Conservation (phyloP, 2,329 filamentous ascomycete species). For the Ophiostoma quercus region DNA sequence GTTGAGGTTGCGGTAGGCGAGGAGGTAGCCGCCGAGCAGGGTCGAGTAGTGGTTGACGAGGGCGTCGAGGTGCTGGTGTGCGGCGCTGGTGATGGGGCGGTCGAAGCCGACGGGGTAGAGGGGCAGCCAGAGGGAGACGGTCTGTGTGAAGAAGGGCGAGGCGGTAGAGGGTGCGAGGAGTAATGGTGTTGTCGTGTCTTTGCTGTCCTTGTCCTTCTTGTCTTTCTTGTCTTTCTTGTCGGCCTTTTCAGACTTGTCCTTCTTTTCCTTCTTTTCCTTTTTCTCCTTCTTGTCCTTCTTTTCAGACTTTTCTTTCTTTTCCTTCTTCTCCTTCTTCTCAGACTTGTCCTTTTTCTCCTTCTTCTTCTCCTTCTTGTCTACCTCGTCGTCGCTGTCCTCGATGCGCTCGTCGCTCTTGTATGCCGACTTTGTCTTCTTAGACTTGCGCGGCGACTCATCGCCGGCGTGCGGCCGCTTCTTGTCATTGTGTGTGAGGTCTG, state of each 20-base stretch:
- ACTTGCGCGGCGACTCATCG: constrained; percentile 20
- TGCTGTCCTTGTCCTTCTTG: too few species aligned
- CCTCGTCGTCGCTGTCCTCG: constrained; percentile 12
- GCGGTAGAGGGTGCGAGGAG: constrained; percentile 1
- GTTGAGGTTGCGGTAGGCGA: constrained; percentile 65
- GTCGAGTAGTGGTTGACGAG: constrained; percentile 73
- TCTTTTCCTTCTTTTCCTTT: not conserved
- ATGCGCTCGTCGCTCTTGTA: constrained; percentile 4
- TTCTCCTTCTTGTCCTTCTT: constrained; percentile 12
- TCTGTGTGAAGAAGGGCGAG: constrained; percentile 73
- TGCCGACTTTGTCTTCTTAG: constrained; percentile 24
- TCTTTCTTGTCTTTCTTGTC: too few species aligned
- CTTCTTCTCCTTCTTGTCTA: not conserved
- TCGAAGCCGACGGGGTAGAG: constrained; percentile 66
- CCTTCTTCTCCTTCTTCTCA: constrained; percentile 19
- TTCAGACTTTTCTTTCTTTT: constrained; percentile 17
- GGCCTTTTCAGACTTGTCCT: not conserved
- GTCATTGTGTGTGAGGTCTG: constrained; percentile 5
- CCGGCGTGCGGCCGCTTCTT: constrained; percentile 20
- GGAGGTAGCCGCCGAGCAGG: constrained; percentile 65
- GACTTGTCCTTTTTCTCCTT: constrained; percentile 17
- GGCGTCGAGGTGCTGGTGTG: constrained; percentile 68
- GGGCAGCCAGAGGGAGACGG: constrained; percentile 73
- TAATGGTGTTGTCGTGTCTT: not conserved
- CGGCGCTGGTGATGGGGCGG: constrained; percentile 63